Evolutionary conservation across 1,284 basidiomycete species (phyloP).

Genomic region (Ustilago vetiveriae): DNA sequence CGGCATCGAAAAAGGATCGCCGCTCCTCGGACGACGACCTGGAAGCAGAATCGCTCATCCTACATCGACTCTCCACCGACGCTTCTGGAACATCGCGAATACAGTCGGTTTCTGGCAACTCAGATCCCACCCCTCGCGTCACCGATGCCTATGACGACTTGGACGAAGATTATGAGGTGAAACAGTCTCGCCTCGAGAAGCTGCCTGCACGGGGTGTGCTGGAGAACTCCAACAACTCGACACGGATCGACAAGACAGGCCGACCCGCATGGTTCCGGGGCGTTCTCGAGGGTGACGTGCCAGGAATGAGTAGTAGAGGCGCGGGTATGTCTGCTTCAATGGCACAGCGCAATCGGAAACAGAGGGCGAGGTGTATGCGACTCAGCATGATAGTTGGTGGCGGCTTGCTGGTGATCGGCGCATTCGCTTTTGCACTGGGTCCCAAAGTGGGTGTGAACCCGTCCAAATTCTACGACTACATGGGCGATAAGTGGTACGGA

Average conservation of each 20-base stretch:
- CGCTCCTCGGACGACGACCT: conserved; percentile 38
- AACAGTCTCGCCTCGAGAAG: conserved; percentile 26
- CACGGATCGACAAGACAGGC: conserved; percentile 55
- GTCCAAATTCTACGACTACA: conserved; percentile 33
- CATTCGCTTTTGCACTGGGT: conserved; percentile 57
- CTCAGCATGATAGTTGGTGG: conserved; percentile 19
- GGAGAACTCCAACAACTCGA: conserved; percentile 37
- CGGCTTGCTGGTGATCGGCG: conserved; percentile 35
- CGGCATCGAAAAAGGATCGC: conserved; percentile 22
- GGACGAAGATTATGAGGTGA: conserved; percentile 28
- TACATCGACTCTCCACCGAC: conserved; percentile 44
- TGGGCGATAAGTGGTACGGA: conserved; percentile 51
- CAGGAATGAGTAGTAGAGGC: conserved; percentile 24
- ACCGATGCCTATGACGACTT: conserved; percentile 48
- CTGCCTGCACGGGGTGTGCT: conserved; percentile 31
- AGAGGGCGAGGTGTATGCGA: conserved; percentile 29
- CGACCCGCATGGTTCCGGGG: conserved; percentile 55
- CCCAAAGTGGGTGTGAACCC: conserved; percentile 31
- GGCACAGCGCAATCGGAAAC: conserved; percentile 25
- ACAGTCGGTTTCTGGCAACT: conserved; percentile 13
- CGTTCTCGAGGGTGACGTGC: conserved; percentile 34
- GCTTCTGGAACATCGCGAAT: conserved; percentile 25
- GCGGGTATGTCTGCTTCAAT: conserved; percentile 38
- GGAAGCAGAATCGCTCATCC: conserved; percentile 49
- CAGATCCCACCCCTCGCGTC: conserved; percentile 13